Evolutionary conservation across 805 yeast genomes (phyloP), one percentile per base, ranked within the genome.

Genomic region (Suhomyces emberorum): DNA sequence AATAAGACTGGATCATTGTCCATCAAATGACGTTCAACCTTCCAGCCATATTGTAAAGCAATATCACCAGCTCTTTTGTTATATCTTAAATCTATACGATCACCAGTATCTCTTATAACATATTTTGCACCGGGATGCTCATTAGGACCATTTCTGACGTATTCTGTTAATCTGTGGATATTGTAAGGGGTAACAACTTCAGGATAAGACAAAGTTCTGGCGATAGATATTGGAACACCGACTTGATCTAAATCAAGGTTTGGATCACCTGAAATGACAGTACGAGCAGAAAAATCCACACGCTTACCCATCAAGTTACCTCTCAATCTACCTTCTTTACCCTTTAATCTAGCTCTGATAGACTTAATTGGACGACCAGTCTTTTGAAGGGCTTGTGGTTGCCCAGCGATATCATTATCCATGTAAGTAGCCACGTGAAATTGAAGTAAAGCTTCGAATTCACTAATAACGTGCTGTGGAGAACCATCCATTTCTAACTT

Each of bases 331-430:
- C 99, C 98, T 70, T 93, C 99, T 55, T 93, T 93, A 71, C 99
- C 98, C 83, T 93, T 93, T 53, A 93, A 75, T 72, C 99, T 89
- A n/a, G 99, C 98, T 69, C 99, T 82, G 53, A 93, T 93, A 30
- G 97, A 88, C 62, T 93, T 93, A 49, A 93, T 95, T 2, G 99
- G 98, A 66, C 99, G 84, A 40, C 99, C 99, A 39, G 97, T 87
- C 65, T 93, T 93, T 59, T 93, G 99, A 44, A 93, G 75, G 22
- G 99, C 98, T 63, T 91, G 98, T 0, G 98, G 99, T 69, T 93
- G 98, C 45, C 99, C 98, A 10, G 98, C 98, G 64, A 93, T 93
- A 68, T 93, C 98, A 61, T 93, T 93, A 68, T 93, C 98, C 99
- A 93, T 93, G 60, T 93, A 93, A 0, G 99, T 93, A 6, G 99